These are phyloP conservation scores for Benincasa hispida DNA, from an alignment of 306 rosid genomes.

Conservation along the genomic window DNA sequence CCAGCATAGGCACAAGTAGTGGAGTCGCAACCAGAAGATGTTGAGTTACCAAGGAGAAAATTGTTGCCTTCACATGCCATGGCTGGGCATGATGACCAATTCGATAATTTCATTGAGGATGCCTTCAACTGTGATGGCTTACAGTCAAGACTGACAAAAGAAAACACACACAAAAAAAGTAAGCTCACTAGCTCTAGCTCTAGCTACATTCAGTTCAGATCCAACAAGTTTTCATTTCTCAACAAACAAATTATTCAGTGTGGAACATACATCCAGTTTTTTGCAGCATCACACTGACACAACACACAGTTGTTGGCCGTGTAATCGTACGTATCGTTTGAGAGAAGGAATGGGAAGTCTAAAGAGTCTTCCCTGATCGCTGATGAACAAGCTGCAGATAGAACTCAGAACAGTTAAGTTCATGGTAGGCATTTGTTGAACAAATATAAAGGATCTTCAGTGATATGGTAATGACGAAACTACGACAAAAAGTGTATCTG, in stretches of 20 bases:
- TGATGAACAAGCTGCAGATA: slow-evolving; percentile 52
- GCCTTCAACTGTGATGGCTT: slow-evolving; percentile 35
- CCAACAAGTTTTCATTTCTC: neutral
- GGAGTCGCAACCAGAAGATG: slow-evolving; percentile 25
- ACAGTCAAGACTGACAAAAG: slow-evolving; percentile 40
- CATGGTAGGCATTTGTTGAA: neutral
- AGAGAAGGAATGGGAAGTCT: slow-evolving; percentile 47
- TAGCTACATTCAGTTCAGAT: neutral
- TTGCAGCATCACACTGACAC: slow-evolving; percentile 41
- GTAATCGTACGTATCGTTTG: slow-evolving; percentile 31
- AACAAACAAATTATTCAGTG: neutral
- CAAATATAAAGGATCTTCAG: neutral
- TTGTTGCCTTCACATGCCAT: slow-evolving; percentile 21
- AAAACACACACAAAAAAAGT: neutral
- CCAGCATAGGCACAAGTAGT: slow-evolving; percentile 56
- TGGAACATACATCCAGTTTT: slow-evolving; percentile 28
- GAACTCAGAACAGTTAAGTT: neutral
- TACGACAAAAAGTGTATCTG: neutral
- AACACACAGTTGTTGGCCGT: slow-evolving; percentile 61
- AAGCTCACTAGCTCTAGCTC: neutral
- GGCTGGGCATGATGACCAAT: slow-evolving; percentile 45
- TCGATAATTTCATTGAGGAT: slow-evolving; percentile 4
- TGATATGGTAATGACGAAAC: neutral
- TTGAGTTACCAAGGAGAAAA: slow-evolving; percentile 26
- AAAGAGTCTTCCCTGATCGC: slow-evolving; percentile 21